Evolutionary conservation across 2,329 filamentous ascomycete species (phyloP), one percentile per base, ranked within the genome.

Genomic region (Emmonsiellopsis sp.): DNA sequence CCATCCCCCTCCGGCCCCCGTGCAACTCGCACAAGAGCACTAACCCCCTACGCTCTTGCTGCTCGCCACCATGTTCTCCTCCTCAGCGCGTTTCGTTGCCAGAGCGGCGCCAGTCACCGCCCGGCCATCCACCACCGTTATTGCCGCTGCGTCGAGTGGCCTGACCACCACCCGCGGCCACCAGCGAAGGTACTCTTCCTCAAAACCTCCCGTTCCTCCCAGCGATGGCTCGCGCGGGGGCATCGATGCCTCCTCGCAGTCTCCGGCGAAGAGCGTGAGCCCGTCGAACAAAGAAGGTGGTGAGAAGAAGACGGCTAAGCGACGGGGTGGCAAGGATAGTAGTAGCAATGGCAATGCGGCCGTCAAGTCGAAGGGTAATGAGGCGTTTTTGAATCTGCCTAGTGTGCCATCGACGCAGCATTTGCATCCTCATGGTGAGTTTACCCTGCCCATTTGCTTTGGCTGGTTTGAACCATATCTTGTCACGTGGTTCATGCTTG

Each of bases 391-490:
- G 52, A 73, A 72, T 56, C 63, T 76, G 26, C 75, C 75, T 11
- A 75, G 73, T 55, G 75, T 77, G 32, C 75, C 75, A 42, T 76
- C 73, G 16, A 75, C 74, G 41, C 71, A 75, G 58, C 71, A 76
- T 62, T 61, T 73, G 54, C 72, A 75, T 60, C 72, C 73, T 26
- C 69, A 75, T 65, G 74, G 75, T 77, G 58, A 63, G 66, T 60
- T 37, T 44, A 42, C 11, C 43, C 50, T 13, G 7, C n/a, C 32
- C 37, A 35, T 9, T 34, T 34, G 44, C n/a, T 35, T 40, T 42
- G 26, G n/a, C 48, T 13, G 7, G 11, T 11, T 31, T 16, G 6
- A 20, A 31, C 15, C 41, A 7, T 11, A 5, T 32, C 5, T 16
- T 32, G 48, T 57, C 53, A 57, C 55, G 55, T 57, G 55, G 30